Evolutionary conservation across 345 rosid species (phyloP), one percentile per base, ranked within the genome.

Genomic region (Gossypium ekmanianum): DNA sequence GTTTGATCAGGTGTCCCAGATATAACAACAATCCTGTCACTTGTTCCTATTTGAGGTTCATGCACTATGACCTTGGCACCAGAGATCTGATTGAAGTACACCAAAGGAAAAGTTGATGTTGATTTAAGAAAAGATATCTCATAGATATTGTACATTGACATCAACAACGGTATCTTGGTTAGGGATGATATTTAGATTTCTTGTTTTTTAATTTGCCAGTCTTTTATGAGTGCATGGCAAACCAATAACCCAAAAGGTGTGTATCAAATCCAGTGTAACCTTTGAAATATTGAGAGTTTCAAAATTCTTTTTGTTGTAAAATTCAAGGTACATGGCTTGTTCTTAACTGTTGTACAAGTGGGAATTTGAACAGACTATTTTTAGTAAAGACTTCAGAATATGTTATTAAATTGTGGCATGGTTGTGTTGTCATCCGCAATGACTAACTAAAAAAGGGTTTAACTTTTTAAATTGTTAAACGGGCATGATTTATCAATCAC

Each of bases 1-100:
- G 96, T 88, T 91, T 93, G 89, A 82, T 95, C 97, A 18, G 98
- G 97, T 51, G 96, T 88, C 76, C 99, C 99, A 59, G 97, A 91
- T 79, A 95, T 93, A 78, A 95, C 96, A 68, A 93, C 71, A 81
- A 90, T 87, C 85, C 93, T 84, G 84, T 93, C 96, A 76, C 83
- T 84, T 83, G 91, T 83, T 83, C 93, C 98, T 68, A 80, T 65
- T 73, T 71, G 80, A 83, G 93, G 89, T 82, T 95, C 97, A 61
- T 89, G 97, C 83, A 95, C 88, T 47, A 83, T 81, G 81, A 93
- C 96, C 76, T 92, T 93, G 71, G 99, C 99, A 75, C 99, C 98
- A 72, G 99, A 95, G 72, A 91, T 90, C 99, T 95, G 94, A 84
- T 81, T 77, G 71, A 79, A 56, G 75, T 79, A 76, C 79, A 85